Evolutionary conservation across 2,329 filamentous ascomycete species (phyloP).

Genomic region (Hymenoscyphus salicellus): DNA sequence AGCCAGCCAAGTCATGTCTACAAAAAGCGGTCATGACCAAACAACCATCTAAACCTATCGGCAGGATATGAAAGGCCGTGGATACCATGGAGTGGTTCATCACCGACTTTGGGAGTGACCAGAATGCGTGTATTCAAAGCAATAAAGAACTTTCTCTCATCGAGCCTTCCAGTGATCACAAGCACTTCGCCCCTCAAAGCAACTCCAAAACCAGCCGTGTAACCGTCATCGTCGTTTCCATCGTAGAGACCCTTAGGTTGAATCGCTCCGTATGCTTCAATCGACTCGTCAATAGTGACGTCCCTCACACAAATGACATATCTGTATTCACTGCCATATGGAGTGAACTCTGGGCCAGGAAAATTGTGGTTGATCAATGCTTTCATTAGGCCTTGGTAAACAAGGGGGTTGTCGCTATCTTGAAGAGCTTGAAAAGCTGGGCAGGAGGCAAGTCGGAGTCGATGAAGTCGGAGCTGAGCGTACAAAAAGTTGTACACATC

Average conservation of each 20-base stretch:
- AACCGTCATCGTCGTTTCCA: neutral
- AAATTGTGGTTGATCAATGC: neutral
- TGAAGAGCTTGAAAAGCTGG: neutral
- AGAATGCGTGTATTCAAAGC: neutral
- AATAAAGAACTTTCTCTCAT: neutral
- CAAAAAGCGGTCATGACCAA: neutral
- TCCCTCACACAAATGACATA: neutral
- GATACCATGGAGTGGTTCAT: neutral
- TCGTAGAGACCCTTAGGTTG: neutral
- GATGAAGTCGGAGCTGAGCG: neutral
- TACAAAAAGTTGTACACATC: neutral
- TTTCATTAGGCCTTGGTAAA: neutral
- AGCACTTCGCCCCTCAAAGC: neutral
- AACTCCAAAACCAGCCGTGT: neutral
- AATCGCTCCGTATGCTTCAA: neutral
- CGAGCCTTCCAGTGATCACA: neutral
- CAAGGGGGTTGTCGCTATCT: neutral
- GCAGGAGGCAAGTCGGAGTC: neutral
- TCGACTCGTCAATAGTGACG: neutral
- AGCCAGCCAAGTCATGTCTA: neutral
- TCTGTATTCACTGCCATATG: neutral
- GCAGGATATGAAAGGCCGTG: neutral
- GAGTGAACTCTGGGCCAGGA: neutral
- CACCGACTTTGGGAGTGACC: neutral
- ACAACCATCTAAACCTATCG: neutral